Conservation (phyloP, 1,284 basidiomycete species). For the Trichosporon asahii region DNA sequence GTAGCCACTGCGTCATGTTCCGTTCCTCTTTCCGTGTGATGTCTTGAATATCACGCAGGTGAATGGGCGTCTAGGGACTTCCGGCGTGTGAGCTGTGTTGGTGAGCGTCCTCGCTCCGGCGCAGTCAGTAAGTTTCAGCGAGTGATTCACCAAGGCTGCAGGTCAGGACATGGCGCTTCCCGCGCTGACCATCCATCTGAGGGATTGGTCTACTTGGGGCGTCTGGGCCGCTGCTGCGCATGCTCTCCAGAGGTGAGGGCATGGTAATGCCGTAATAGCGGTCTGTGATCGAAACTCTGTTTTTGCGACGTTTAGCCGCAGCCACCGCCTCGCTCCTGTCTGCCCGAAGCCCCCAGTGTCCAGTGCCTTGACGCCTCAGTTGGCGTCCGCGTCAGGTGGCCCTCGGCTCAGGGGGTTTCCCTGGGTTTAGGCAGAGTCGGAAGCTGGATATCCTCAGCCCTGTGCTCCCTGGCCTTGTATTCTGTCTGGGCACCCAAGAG, state of each 20-base stretch:
- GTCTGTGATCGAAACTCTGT: not conserved
- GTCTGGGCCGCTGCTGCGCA: not conserved
- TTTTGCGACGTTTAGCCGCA: not conserved
- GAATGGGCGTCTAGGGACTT: not conserved
- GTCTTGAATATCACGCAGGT: not conserved
- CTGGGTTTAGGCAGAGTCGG: not conserved
- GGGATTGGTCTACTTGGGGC: not conserved
- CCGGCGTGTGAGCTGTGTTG: not conserved
- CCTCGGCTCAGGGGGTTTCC: not conserved
- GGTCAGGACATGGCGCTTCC: not conserved
- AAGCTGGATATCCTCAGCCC: not conserved
- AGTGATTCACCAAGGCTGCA: conserved; percentile 5
- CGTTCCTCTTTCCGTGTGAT: not conserved
- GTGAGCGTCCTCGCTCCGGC: not conserved
- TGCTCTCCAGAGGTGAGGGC: not conserved
- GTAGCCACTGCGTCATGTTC: not conserved
- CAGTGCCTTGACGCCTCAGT: not conserved
- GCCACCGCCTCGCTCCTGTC: not conserved
- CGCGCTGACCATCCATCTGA: not conserved
- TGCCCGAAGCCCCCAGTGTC: not conserved
- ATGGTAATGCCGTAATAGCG: not conserved
- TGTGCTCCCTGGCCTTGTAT: not conserved
- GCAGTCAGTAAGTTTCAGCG: not conserved
- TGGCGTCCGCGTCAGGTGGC: not conserved
- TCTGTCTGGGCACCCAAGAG: not conserved